Conservation (phyloP, 495 filamentous ascomycete genomes). For the Jackrogersella minutella region DNA sequence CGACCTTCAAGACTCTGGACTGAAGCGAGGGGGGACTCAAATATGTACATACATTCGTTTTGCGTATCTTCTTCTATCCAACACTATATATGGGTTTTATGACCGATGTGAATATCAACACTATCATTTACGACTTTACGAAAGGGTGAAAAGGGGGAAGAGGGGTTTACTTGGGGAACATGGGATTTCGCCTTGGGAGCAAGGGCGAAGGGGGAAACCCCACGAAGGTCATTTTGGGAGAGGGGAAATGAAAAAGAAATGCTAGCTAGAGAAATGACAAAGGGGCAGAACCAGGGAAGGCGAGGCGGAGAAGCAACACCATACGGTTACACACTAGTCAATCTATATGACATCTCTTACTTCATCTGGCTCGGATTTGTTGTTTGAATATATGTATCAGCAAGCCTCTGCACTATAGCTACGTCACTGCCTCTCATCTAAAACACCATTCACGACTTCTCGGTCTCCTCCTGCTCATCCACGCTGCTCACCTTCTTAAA, state of each 20-base stretch:
- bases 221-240: background rate
- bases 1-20: background rate
- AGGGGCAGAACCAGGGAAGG: background rate
- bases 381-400: background rate
- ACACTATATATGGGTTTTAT: conserved; percentile 11
- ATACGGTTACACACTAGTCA: conserved; percentile 6
- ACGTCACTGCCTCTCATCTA: conserved; percentile 1
- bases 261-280: background rate
- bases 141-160: conserved; percentile 3
- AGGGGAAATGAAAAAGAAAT: background rate
- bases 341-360: conserved; percentile 17
- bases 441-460: conserved; percentile 48
- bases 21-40: conserved; percentile 11
- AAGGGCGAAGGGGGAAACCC: background rate
- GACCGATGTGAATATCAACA: conserved; percentile 7
- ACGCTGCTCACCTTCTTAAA: conserved; percentile 60
- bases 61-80: conserved; percentile 12
- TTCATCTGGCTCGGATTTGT: background rate
- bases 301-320: background rate
- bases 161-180: background rate
- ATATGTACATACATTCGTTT: conserved; percentile 36
- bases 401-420: background rate
- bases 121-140: conserved; percentile 33
- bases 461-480: conserved; percentile 67
- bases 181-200: background rate